Conservation (phyloP, 75 land plant species). For the Selaginella tamariscina region DNA sequence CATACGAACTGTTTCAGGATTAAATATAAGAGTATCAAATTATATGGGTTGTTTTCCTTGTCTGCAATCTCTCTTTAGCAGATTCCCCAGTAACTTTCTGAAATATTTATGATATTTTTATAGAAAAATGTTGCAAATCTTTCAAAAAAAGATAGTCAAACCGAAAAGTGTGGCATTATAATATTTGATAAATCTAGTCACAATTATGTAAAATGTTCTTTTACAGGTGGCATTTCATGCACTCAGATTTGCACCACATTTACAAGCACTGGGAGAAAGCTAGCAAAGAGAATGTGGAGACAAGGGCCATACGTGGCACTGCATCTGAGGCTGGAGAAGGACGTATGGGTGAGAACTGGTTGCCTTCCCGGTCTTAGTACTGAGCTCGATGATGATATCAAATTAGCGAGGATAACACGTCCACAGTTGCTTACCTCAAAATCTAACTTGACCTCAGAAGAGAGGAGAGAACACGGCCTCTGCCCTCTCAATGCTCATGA, state of each 20-base stretch:
- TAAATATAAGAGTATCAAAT: too few relatives aligned
- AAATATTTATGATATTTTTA: too few relatives aligned
- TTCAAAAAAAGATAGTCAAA: too few relatives aligned
- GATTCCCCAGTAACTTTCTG: too few relatives aligned
- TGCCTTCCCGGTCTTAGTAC: neutral
- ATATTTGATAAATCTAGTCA: too few relatives aligned
- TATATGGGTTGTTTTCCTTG: too few relatives aligned
- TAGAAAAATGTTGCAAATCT: too few relatives aligned
- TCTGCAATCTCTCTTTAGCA: too few relatives aligned
- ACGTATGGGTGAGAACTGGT: slow-evolving; percentile 11
- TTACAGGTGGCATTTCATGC: slow-evolving; percentile 4
- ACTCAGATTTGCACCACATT: neutral
- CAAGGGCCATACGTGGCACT: slow-evolving; percentile 10
- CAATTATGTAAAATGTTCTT: too few relatives aligned
- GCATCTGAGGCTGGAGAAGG: slow-evolving; percentile 13
- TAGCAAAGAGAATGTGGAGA: slow-evolving; percentile 7
- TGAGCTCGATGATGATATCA: neutral
- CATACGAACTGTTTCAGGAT: too few relatives aligned
- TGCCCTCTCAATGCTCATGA: slow-evolving; percentile 12
- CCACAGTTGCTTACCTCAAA: neutral
- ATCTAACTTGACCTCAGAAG: neutral
- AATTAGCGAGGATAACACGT: neutral
- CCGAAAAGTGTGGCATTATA: too few relatives aligned
- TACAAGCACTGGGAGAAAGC: neutral
- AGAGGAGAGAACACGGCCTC: neutral